Evolutionary conservation across 2,329 filamentous ascomycete genomes (phyloP).

Genomic region (Fusarium sororula): DNA sequence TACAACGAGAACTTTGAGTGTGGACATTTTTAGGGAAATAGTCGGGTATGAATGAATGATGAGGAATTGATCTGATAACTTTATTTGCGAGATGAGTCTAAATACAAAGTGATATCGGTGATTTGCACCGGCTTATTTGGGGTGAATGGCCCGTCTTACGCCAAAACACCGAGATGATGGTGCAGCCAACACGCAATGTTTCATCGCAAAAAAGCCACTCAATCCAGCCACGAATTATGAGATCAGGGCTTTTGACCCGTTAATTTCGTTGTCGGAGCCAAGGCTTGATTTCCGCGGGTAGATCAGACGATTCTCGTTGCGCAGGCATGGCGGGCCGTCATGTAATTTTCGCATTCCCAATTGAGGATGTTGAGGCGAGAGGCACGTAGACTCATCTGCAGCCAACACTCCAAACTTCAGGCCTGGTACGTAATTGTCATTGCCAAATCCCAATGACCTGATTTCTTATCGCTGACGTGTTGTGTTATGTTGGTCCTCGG

Average conservation of each 20-base stretch:
- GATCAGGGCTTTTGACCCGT: neutral
- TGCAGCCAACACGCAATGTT: neutral
- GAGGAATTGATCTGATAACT: neutral
- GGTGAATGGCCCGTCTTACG: neutral
- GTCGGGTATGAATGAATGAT: neutral
- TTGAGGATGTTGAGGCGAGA: neutral
- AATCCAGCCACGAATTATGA: neutral
- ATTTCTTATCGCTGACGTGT: neutral
- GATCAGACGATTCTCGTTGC: neutral
- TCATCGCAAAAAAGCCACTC: neutral
- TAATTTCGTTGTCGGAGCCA: neutral
- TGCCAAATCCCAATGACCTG: neutral
- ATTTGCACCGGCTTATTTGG: neutral
- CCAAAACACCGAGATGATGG: neutral
- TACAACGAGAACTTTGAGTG: conserved; percentile 23
- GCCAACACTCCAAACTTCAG: neutral
- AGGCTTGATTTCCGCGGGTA: neutral
- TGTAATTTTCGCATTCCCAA: neutral
- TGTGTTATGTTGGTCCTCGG: neutral
- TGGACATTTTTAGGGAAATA: neutral
- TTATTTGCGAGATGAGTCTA: neutral
- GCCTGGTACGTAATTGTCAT: neutral
- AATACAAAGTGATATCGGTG: neutral
- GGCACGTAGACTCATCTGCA: neutral
- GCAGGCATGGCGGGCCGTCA: neutral